Percentiles rank a stretch among this genome's conserved stretches.
Conservation (phyloP, 176 grass and related monocot genomes). For the Musa beccarii region DNA sequence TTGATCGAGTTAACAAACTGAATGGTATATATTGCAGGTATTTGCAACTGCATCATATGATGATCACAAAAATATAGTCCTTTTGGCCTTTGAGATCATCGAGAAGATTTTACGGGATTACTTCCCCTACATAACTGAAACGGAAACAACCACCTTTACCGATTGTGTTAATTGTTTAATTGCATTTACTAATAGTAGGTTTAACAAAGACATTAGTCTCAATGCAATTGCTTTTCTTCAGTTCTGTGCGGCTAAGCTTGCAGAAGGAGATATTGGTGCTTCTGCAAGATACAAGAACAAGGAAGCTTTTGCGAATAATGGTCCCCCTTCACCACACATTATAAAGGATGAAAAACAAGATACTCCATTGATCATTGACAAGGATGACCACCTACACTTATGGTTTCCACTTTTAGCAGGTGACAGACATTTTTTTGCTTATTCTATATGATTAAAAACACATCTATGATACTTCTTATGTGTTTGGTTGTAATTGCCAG, state of each 20-base stretch:
- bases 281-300: slow-evolving; percentile 66
- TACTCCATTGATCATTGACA: slow-evolving; percentile 42
- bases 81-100: slow-evolving; percentile 94
- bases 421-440: slow-evolving; percentile 11
- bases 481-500: no score
- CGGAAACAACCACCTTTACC: slow-evolving; percentile 80
- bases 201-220: slow-evolving; percentile 98
- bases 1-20: slow-evolving; percentile 11
- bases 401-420: slow-evolving; percentile 99
- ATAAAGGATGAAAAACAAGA: slow-evolving; percentile 78
- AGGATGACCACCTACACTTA: slow-evolving; percentile 93
- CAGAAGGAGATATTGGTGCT: slow-evolving; percentile 88
- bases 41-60: slow-evolving; percentile 99
- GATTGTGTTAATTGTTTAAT: slow-evolving; percentile 99
- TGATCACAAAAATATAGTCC: slow-evolving; percentile 97
- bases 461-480: no score
- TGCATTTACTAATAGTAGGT: slow-evolving; percentile 95
- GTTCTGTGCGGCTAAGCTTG: slow-evolving; percentile 96
- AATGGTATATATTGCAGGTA: slow-evolving; percentile 52
- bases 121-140: slow-evolving; percentile 98
- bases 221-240: slow-evolving; percentile 99
- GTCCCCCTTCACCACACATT: slow-evolving; percentile 46
- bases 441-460: neutral
- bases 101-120: slow-evolving; percentile 99
- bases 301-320: slow-evolving; percentile 34